Evolutionary conservation across 257 asterid species (phyloP), one percentile per base, ranked within the genome.

Genomic region (Echium plantagineum): DNA sequence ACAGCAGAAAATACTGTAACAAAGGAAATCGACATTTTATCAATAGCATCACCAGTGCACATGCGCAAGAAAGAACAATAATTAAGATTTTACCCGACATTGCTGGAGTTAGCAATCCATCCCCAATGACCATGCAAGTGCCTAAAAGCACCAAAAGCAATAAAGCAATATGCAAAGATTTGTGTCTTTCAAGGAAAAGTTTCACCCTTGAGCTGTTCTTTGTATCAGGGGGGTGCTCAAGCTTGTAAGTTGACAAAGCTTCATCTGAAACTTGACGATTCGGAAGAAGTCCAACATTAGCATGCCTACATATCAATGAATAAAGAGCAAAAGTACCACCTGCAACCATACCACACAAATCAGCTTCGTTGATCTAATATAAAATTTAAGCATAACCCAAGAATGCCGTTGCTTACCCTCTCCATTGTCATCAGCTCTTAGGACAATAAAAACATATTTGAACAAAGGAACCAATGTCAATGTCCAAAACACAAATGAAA

Each of bases 401-500:
- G n/a, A 18, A 54, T 21, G 66, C 42, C 13, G 38, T 21, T 15
- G 54, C 80, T 66, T 68, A 84, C 98, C 98, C 67, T 91, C 98
- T 72, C 98, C 95, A 35, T 91, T 91, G 78, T 91, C 98, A 74
- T 91, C 95, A 10, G 96, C 96, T 62, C 98, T 80, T 59, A 90
- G 98, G 21, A 90, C 96, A 18, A 90, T 31, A 53, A 90, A 90
- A 15, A 87, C 96, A 52, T 91, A 91, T 67, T 91, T 91, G 85
- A 78, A 91, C 30, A 91, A 71, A 55, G 98, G 98, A 63, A 91
- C 90, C 0, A 91, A 74, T 30, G 98, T 91, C 77, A 88, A 65
- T 17, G 98, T 91, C 96, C 96, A 91, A 62, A 91, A 91, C 55
- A 91, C 93, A 48, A 91, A 91, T 0, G 98, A 91, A 42, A 91